phyloP scores from a whole-genome alignment of 1,139 yeast species.

The Sugiyamaella grinbergsii region DNA sequence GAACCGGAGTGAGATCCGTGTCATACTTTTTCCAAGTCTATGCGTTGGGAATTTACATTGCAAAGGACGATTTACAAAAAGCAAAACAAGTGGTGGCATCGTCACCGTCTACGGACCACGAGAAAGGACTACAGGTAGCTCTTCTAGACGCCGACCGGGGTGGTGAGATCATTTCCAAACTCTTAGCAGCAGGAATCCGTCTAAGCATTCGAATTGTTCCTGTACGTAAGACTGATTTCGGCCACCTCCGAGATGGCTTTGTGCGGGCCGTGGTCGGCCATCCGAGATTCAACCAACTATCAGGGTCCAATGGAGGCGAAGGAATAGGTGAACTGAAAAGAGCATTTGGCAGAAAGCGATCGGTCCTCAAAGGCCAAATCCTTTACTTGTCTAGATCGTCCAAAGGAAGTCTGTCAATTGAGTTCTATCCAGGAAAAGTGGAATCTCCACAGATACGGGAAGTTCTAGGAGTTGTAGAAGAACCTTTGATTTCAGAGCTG shows the following conservation, averaged over 20 bases:
- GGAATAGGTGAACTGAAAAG: slow-evolving; percentile 44
- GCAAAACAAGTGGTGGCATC: slow-evolving; percentile 51
- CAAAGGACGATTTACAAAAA: slow-evolving; percentile 55
- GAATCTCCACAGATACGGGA: slow-evolving; percentile 43
- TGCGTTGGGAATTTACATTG: slow-evolving; percentile 78
- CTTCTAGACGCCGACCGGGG: slow-evolving; percentile 61
- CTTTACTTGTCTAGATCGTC: slow-evolving; percentile 53
- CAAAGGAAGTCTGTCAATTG: slow-evolving; percentile 51
- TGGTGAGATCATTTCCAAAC: slow-evolving; percentile 53
- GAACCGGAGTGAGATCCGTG: slow-evolving; percentile 79
- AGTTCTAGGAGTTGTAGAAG: slow-evolving; percentile 41
- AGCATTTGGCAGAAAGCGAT: slow-evolving; percentile 43
- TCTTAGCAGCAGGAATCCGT: slow-evolving; percentile 62
- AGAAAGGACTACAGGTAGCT: slow-evolving; percentile 44
- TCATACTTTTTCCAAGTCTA: slow-evolving; percentile 86
- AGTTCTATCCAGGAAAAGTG: slow-evolving; percentile 45
- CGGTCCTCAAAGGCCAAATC: slow-evolving; percentile 59
- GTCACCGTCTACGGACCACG: slow-evolving; percentile 27
- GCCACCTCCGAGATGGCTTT: slow-evolving; percentile 86
- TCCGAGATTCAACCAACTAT: slow-evolving; percentile 43
- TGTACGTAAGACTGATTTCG: slow-evolving; percentile 83
- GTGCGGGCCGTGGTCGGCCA: slow-evolving; percentile 71
- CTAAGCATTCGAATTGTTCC: slow-evolving; percentile 79
- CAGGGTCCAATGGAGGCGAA: slow-evolving; percentile 37
- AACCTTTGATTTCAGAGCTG: slow-evolving; percentile 53